A percentile compares a stretch with the other conserved stretches of the same genome.
Evolutionary conservation across 148 eudicot species (phyloP).

Genomic region (Cornus suecica): DNA sequence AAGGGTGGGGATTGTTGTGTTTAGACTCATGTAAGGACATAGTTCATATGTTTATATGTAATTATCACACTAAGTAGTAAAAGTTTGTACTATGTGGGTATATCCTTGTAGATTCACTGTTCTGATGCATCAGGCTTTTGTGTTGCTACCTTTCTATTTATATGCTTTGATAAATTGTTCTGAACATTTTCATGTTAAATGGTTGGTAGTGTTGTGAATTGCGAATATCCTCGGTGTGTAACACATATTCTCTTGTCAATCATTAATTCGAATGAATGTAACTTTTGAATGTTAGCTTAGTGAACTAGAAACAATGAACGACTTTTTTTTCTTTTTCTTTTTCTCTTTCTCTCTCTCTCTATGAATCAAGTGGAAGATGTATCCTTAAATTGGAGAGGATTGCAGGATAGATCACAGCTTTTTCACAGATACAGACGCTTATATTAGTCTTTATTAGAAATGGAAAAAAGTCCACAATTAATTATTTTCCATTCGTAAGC

Average conservation of each 20-base stretch:
- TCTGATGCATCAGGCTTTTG: too few relatives aligned
- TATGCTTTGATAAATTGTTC: too few relatives aligned
- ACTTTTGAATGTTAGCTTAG: too few relatives aligned
- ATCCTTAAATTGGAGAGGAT: background rate
- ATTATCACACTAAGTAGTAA: background rate
- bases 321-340: too few relatives aligned
- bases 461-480: background rate
- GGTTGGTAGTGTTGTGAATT: too few relatives aligned
- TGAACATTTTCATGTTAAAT: too few relatives aligned
- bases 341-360: background rate
- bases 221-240: background rate
- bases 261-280: background rate
- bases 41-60: background rate
- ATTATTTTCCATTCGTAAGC: background rate
- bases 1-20: background rate
- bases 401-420: background rate
- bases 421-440: background rate
- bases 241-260: background rate
- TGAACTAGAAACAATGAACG: too few relatives aligned
- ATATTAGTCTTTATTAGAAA: background rate
- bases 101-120: too few relatives aligned
- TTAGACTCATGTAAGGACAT: too few relatives aligned
- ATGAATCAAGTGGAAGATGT: background rate
- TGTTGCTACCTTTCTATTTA: too few relatives aligned
- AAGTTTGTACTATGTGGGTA: too few relatives aligned